Base-by-base conservation (phyloP, 495 filamentous ascomycete species). In the Aspergillus diversus region DNA sequence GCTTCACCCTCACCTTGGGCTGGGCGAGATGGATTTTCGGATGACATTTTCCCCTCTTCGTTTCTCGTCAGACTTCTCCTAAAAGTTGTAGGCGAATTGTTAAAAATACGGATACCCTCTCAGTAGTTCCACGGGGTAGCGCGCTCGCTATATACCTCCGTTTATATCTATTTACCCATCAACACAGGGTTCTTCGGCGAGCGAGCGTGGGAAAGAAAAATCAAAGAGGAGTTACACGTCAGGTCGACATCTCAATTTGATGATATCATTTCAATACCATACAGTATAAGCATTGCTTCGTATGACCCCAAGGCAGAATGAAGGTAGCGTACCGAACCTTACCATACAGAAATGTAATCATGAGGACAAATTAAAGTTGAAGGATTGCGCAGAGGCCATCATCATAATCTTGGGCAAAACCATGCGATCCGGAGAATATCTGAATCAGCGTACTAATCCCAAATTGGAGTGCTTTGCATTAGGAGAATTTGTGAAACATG, bases 1-100 rank as follows among this genome's bases (percentile, higher is more conserved):
- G 63, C 74, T 48, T 83, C 79, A 16, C 74, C 71, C 3, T 63
- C 32, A 55, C 58, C 48, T 33, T 61, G 64, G 48, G 42, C 49
- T 57, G 35, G 57, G 5, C 15, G 48, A 48, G 32, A 33, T 3
- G 61, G 42, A 15, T 55, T 31, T 17, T 50, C n/a, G 17, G 47
- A 62, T 15, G 63, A 34, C 68, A 70, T 70, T 58, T 46, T 62
- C 32, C 27, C 55, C 21, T 35, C 5, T 55, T 49, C 33, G 34
- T 48, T 52, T n/a, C 16, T 6, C 5, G 11, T 43, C 39, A 43
- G 21, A 2, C 21, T 27, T 27, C 1, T 27, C 21, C 21, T 27
- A 2, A 1, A 27, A 27, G 21, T 27, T 27, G 21, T 27, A 27
- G 21, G 21, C 21, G 21, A 27, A 27, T 27, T 27, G 21, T 27